Evolutionary conservation across 768 basidiomycete species (phyloP), one percentile per base, ranked within the genome.

Genomic region (Rhizopogon vulgaris): DNA sequence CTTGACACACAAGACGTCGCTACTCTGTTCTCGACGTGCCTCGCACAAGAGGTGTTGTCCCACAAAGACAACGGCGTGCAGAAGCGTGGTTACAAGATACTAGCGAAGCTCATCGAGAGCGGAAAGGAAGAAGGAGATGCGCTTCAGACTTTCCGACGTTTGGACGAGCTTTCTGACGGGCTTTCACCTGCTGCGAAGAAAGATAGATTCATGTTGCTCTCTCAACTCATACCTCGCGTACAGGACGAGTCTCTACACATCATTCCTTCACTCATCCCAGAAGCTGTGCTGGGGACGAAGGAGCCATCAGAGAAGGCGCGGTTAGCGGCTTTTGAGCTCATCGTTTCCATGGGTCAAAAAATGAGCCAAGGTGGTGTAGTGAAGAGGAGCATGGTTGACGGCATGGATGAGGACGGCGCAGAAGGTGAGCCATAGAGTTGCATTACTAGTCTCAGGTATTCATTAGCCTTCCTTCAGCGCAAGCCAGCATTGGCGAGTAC

Each of bases 271-370:
- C 73, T 98, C 22, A 86, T 98, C 41, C 92, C 95, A 3, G 96
- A 99, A 71, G 90, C 89, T 12, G 89, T 98, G 8, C 72, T 99
- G 25, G 93, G 90, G 1, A 97, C 94, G 11, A 99, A 99, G 66
- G 95, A 99, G 64, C 90, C 94, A 3, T 95, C 95, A 32, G 93
- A 94, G 65, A 93, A 90, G 62, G 85, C 94, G 0, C 79, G 96
- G 43, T 78, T 77, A 47, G 91, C 87, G 4, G 94, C 94, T 1
- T 99, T 95, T 64, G 91, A 94, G 11, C 70, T 96, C 41, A 77
- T 98, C 46, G 79, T 98, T 10, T 79, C 82, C 6, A 95, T 99
- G 93, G 96, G 91, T 2, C 76, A 76, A 60, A 96, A 94, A 72
- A 96, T 98, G 93, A 77, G 75, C 30, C 69, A 76, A 51, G 96